Base-by-base conservation (phyloP, 192 early-diverging fungal species). In the Funneliformis mosseae region DNA sequence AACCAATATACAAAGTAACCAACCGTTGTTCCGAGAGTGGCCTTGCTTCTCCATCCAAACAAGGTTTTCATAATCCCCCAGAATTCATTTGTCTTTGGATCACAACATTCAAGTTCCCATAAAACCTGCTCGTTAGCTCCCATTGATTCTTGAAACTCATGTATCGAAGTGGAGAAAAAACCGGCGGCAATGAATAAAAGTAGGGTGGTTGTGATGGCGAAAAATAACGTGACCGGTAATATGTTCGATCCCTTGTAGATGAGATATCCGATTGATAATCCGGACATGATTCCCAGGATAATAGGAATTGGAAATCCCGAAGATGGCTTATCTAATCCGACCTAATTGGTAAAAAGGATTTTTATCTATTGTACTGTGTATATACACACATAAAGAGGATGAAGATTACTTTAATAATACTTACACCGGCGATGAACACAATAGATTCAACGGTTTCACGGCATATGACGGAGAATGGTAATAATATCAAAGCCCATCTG, bases 401-500 rank as follows among this genome's bases (percentile, higher is more conserved):
- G 16, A 71, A 46, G 38, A 79, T 61, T 75, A 78, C 14, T 78
- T 59, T 33, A 81, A 45, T 46, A 38, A 62, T 23, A 84, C 85
- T 85, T 84, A 94, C 94, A 71, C 96, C 96, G 74, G 91, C 96
- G 66, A 98, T 86, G 85, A 98, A 95, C 11, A 98, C 90, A 27
- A 98, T 88, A n/a, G 94, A 91, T 82, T 98, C 96, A 12, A 98
- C 81, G 14, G 93, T 94, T 89, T 98, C 96, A 67, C 96, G 89
- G 39, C 95, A 83, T 10, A 98, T 91, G 14, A 95, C 95, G 46
- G 96, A 83, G 76, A 96, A 94, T 18, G 96, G 95, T 66, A 98
- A 88, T 66, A 94, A 84, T 82, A 96, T 89, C 77, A 98, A 93
- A 25, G 92, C 86, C 76, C 92, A 93, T 68, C 87, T 87, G 77